Base-by-base conservation (phyloP, 176 grass and related monocot genomes). In the Phoenix roebelenii region DNA sequence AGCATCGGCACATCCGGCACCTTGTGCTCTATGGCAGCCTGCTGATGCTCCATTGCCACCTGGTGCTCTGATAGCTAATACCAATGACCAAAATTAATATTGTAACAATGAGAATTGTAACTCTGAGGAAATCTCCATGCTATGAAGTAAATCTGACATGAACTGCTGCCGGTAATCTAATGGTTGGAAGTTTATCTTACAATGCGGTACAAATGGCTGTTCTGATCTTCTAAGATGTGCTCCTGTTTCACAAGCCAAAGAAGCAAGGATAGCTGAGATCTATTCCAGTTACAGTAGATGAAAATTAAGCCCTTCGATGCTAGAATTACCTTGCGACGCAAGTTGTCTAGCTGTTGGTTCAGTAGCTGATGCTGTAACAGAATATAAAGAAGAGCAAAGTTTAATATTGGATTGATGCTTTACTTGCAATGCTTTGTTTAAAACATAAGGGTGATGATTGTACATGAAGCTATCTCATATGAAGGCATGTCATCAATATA, bases 221-320 rank as follows among this genome's bases (percentile, higher is more conserved):
- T 84, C 48, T 94, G 71, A 17, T 88, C 81, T 71, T 88, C 89
- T 74, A 94, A 70, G 67, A 94, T 76, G 66, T 94, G 89, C 29
- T 82, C 89, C 89, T 94, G 71, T 49, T 12, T n/a, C 20, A 65
- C 53, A 57, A 15, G 59, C 20, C 35, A 9, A 44, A 12, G 1
- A 44, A 44, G 35, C 35, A 44, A 44, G 35, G 35, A 0, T 44
- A 12, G 12, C 12, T 44, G 35, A 44, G 7, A 44, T 44, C 35
- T 14, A 44, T 44, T 44, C 35, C 35, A 44, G 7, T 44, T 44
- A 44, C 28, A 14, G 2, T 44, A 44, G 35, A 2, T 44, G 10
- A 44, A 14, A 44, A 1, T 44, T 44, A 9, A 44, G 35, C 7
- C 35, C 35, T 44, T 44, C 12, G 35, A 44, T 12, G 35, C 6